phyloP scores from a whole-genome alignment of 306 rosid species.

The Quercus suber region DNA sequence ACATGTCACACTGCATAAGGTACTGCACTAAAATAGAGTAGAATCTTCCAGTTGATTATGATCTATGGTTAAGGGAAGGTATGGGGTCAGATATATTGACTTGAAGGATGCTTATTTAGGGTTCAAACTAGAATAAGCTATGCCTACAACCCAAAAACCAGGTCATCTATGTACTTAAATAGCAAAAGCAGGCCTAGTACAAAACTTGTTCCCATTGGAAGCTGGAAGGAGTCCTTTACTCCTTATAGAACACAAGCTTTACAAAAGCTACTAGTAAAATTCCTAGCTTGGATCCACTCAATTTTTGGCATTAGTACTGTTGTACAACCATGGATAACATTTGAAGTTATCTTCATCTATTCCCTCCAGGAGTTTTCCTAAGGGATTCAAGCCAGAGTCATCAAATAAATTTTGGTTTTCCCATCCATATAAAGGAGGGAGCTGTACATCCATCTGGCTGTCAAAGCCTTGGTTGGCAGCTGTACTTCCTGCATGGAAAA shows the following conservation, averaged over 20 bases:
- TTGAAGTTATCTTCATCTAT: slow-evolving; percentile 50
- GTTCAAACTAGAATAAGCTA: background rate
- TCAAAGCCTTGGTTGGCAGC: slow-evolving; percentile 28
- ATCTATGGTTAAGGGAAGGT: background rate
- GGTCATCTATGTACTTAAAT: background rate
- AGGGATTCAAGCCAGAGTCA: slow-evolving; percentile 33
- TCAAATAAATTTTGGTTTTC: slow-evolving; percentile 40
- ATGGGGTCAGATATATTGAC: background rate
- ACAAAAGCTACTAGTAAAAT: background rate
- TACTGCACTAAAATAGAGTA: background rate
- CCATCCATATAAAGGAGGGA: slow-evolving; percentile 36
- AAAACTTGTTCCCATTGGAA: background rate
- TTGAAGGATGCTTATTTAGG: background rate
- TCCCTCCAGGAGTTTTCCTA: slow-evolving; percentile 49
- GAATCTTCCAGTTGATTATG: background rate
- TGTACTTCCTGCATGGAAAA: slow-evolving; percentile 28
- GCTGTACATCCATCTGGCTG: slow-evolving; percentile 34
- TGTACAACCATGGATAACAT: slow-evolving; percentile 51
- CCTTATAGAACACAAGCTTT: slow-evolving; percentile 1
- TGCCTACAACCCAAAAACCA: background rate
- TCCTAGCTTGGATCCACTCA: slow-evolving; percentile 14
- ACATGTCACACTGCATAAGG: background rate
- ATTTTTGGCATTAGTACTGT: slow-evolving; percentile 23
- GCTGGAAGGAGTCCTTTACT: background rate
- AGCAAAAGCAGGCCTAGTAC: background rate